Evolutionary conservation across 208 protist species (phyloP), one percentile per base, ranked within the genome.

Genomic region (Blastocrithidia nonstop): DNA sequence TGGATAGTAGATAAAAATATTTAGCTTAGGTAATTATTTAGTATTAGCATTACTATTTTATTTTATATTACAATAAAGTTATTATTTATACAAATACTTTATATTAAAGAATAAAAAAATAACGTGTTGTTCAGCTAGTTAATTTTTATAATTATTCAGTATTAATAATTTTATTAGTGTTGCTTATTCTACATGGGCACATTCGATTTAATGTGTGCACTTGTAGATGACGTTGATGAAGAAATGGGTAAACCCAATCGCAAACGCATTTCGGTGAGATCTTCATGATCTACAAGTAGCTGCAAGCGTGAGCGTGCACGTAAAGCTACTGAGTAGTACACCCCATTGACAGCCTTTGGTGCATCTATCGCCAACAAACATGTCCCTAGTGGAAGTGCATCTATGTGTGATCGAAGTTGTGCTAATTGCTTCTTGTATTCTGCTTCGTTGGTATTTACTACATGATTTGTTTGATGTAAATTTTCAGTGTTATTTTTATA

Each of bases 261-360:
- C 33, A 90, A 51, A 52, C 58, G 70, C 54, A 90, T 52, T n/a
- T 76, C 81, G 9, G 65, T 66, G 23, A 90, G n/a, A 45, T 90
- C 81, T 27, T 90, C 81, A 40, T 86, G 75, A 27, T 86, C 76
- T 0, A 90, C 67, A 17, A 82, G 61, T 4, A 90, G 58, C 60
- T 87, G 75, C 22, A 90, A 33, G 26, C 71, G 57, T 11, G 55
- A 66, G 15, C 76, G 75, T 8, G 81, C 81, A 21, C 81, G 66
- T 29, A 90, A 60, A 1, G 63, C 73, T 1, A 79, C 70, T 5
- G 66, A 61, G 48, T 72, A 86, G 60, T 71, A 70, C 5, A 71
- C 46, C 2, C 63, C 64, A 27, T 54, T 51, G 16, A 52, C 50
- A 15, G 65, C 45, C 20, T 50, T 35, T 1, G 60, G 59, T 11